Conservation (phyloP, 192 early-diverging fungal species). For the Coemansia erecta region DNA sequence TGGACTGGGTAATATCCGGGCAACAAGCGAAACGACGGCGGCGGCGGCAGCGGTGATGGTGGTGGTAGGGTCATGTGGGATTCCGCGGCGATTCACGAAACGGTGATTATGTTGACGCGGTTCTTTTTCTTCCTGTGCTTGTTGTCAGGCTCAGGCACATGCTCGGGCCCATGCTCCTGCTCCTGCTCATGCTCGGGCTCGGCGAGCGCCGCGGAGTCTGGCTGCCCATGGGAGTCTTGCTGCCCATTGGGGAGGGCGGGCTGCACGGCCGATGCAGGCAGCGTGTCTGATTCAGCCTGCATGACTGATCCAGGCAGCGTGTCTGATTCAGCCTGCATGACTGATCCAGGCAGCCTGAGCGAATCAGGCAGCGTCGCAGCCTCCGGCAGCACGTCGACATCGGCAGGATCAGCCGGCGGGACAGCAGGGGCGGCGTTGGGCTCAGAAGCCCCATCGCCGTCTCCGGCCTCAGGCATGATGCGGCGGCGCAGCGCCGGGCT, state of each 20-base stretch:
- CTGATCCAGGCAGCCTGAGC: too few relatives aligned
- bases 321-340: neutral
- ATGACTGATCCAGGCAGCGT: too few relatives aligned
- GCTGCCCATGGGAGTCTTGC: too few relatives aligned
- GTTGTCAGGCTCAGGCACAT: neutral
- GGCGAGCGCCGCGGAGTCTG: conserved; percentile 1
- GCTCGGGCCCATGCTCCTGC: neutral
- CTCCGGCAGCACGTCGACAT: too few relatives aligned
- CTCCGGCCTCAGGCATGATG: conserved; percentile 23
- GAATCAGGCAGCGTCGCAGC: too few relatives aligned
- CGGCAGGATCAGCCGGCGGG: neutral
- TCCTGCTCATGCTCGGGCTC: neutral
- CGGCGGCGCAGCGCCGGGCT: conserved; percentile 35
- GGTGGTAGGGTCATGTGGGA: neutral
- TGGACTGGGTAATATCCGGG: conserved; percentile 1
- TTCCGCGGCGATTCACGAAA: neutral
- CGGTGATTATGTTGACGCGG: conserved; percentile 10
- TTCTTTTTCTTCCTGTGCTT: conserved; percentile 13
- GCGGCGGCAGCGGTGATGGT: too few relatives aligned
- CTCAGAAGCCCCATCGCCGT: neutral
- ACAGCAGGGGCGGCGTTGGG: neutral
- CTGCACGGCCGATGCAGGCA: neutral
- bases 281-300: neutral
- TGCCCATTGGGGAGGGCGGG: too few relatives aligned
- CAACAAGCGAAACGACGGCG: neutral